Conservation (phyloP, 2,329 filamentous ascomycete species). For the Myriosclerotinia curreyana region DNA sequence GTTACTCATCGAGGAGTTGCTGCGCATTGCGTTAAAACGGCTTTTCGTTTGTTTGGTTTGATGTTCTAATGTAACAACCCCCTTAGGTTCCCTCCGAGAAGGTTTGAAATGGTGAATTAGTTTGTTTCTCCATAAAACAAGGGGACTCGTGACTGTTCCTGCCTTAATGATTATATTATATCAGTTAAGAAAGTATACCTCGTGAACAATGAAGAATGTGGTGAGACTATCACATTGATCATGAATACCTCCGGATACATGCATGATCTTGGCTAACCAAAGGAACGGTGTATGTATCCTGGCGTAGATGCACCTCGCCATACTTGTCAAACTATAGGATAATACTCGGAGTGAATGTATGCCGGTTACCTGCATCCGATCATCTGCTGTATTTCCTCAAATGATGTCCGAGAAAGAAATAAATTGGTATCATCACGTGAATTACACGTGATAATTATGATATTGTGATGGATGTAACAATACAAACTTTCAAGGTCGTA, state of each 20-base stretch:
- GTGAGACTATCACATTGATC: constrained; percentile 18
- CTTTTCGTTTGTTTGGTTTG: constrained; percentile 13
- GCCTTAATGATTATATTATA: constrained; percentile 15
- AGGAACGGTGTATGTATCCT: constrained; percentile 20
- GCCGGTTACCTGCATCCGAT: constrained; percentile 10
- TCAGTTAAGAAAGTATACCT: constrained; percentile 9
- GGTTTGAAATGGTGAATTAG: constrained; percentile 12
- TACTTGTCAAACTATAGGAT: constrained; percentile 18
- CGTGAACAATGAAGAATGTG: constrained; percentile 3
- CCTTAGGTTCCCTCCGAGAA: constrained; percentile 22
- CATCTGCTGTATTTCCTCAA: constrained; percentile 11
- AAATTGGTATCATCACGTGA: not conserved
- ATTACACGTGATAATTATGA: not conserved
- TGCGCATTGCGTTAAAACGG: constrained; percentile 5
- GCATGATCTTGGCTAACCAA: constrained; percentile 23
- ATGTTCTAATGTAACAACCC: constrained; percentile 10
- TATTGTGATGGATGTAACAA: not conserved
- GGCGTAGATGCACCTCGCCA: constrained; percentile 21
- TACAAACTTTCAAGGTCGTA: not conserved
- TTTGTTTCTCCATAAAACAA: constrained; percentile 15
- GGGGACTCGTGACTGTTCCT: constrained; percentile 15
- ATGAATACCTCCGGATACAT: constrained; percentile 22
- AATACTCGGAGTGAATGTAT: constrained; percentile 18
- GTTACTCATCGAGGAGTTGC: not conserved
- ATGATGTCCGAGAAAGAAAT: not conserved